These are phyloP conservation scores for Colletotrichum caudatum DNA, from an alignment of 2,329 filamentous ascomycete species.

Conservation along the genomic window DNA sequence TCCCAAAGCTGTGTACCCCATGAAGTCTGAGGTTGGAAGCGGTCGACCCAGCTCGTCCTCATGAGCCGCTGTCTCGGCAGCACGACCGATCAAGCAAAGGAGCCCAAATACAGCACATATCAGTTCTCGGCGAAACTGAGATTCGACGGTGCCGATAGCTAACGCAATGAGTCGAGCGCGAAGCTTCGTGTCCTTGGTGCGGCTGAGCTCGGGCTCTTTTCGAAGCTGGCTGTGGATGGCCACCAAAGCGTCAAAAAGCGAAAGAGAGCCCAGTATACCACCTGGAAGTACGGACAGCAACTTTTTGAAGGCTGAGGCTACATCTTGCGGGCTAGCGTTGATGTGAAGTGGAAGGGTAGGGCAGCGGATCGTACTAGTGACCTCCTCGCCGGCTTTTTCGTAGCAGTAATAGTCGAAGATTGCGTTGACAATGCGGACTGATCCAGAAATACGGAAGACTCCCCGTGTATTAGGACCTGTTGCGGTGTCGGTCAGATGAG, in stretches of 20 bases:
- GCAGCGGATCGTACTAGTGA: constrained; percentile 69
- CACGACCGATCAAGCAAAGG: constrained; percentile 69
- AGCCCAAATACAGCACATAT: constrained; percentile 77
- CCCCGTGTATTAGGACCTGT: constrained; percentile 62
- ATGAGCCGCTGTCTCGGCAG: constrained; percentile 65
- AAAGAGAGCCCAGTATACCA: constrained; percentile 73
- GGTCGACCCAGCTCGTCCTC: constrained; percentile 65
- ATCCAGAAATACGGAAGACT: constrained; percentile 74
- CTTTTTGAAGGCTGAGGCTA: constrained; percentile 75
- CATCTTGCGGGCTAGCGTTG: constrained; percentile 70
- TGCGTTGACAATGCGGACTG: constrained; percentile 64
- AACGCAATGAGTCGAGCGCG: constrained; percentile 75
- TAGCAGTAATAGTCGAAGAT: constrained; percentile 74
- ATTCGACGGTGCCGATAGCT: constrained; percentile 70
- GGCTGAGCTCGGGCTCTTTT: constrained; percentile 62
- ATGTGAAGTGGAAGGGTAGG: constrained; percentile 72
- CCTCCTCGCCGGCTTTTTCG: constrained; percentile 60
- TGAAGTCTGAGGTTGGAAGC: constrained; percentile 68
- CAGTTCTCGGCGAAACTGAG: constrained; percentile 70
- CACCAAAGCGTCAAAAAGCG: constrained; percentile 72
- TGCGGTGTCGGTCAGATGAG: constrained; percentile 39
- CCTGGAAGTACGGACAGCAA: constrained; percentile 73
- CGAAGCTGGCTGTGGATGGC: constrained; percentile 69
- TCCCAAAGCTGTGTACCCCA: constrained; percentile 73
- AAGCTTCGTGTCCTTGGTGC: constrained; percentile 66